Base-by-base conservation (phyloP, 2,329 filamentous ascomycete species). In the Cladosporium sp. region DNA sequence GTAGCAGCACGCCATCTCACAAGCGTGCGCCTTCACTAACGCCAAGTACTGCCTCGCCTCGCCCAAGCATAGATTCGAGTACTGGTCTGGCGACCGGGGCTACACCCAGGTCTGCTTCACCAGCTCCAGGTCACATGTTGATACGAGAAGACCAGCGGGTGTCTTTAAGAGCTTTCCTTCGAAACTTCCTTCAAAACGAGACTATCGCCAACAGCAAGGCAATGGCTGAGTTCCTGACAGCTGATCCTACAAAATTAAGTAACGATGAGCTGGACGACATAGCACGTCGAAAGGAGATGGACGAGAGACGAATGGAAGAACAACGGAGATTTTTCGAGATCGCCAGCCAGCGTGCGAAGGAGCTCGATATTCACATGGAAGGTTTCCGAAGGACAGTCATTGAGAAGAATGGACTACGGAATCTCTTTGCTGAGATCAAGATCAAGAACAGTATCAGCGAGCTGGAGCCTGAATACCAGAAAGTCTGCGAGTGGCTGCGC, bases 331-430 rank as follows among this genome's bases (percentile, higher is more conserved):
- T 99, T 77, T 99, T 97, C 78, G 94, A 99, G 76, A 93, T 99
- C 75, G 95, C 95, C 10, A 85, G 93, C 70, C 89, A 93, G 78
- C 88, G 95, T 70, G 95, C 95, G 1, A 90, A 92, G 5, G 95
- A 98, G 74, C 84, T 99, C 60, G 95, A 99, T 78, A 92, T 96
- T 28, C 97, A 98, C 77, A 99, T 99, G 95, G 95, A 99, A 79
- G 86, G 86, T 67, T 90, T 90, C 77, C 82, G 88, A 57, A 80
- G 86, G 68, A 87, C 89, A 67, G 88, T 90, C 70, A 87, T 90
- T 28, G 88, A 90, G 76, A 83, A 81, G 80, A 96, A 97, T 77
- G 95, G 95, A 10, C 85, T 99, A 49, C 96, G 94, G 0, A 94
- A 91, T 77, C 85, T 99, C 0, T 98, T 99, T 79, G 86, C 90